Base-by-base conservation (phyloP, 192 early-diverging fungal species). In the Chytriomyces confervae region DNA sequence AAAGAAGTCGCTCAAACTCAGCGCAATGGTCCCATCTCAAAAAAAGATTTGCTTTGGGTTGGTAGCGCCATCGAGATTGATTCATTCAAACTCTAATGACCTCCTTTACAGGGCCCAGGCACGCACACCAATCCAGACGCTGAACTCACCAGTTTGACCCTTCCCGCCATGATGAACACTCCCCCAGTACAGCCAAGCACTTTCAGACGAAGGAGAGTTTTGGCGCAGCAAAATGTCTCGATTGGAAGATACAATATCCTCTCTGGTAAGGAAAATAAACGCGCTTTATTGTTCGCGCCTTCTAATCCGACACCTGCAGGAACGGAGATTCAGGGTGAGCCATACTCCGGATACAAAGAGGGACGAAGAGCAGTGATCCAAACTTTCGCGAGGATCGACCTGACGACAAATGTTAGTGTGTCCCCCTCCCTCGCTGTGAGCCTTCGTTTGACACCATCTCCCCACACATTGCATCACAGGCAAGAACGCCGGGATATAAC, bases 281-380 rank as follows among this genome's bases (percentile, higher is more conserved):
- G 11, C 27, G 18, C 64, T 43, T 23, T 20, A 57, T 57, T 57
- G 0, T 57, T 13, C 53, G 1, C 16, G 53, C 0, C 20, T 57
- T 57, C 20, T 57, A 20, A n/a, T 6, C 1, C 9, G 7, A 48
- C 11, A 43, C 8, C 5, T n/a, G 2, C 6, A 77, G 76, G 76
- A 23, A 24, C 44, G 6, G 62, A 65, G 50, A 61, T 83, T 20
- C 46, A 74, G 5, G 80, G 79, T 5, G 79, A 81, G 47, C 77
- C 79, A 9, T 69, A 81, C 70, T 79, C 77, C 20, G 83, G 83
- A 51, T 84, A 79, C 80, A 84, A 81, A 61, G 83, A 81, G 45
- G 83, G 83, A 9, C 53, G 72, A 10, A 61, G 83, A 6, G 83
- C 83, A 7, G 79, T 84, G 29, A 81, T 84, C 62, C 77, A 79